phyloP scores from a whole-genome alignment of 331 rosid genomes.

The Quercus phellos region DNA sequence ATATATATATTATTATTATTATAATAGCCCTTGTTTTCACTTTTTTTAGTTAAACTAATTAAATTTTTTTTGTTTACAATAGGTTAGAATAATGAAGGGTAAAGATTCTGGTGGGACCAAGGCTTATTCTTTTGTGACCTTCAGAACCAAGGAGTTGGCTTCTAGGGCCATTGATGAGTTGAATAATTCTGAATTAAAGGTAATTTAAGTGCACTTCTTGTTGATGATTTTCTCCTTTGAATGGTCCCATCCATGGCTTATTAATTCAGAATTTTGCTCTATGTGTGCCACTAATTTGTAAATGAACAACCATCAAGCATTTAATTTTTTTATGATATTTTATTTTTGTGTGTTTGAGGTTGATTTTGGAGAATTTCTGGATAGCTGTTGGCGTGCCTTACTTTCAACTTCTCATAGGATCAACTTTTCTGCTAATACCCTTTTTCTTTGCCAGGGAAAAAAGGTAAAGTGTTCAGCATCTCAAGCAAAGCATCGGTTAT shows the following conservation, averaged over 20 bases:
- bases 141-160: conserved; percentile 65
- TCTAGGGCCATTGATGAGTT: conserved; percentile 57
- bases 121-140: conserved; percentile 69
- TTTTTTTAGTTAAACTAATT: conserved; percentile 7
- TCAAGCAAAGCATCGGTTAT: conserved; percentile 52
- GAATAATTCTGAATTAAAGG: conserved; percentile 56
- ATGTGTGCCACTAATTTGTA: neutral
- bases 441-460: conserved; percentile 38
- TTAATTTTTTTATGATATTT: neutral
- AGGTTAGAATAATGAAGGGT: conserved; percentile 71
- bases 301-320: neutral
- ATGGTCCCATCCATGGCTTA: neutral
- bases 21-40: neutral
- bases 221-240: neutral
- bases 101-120: conserved; percentile 47
- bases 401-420: neutral
- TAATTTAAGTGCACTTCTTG: conserved; percentile 12
- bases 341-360: neutral
- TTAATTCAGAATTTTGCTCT: neutral
- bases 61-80: conserved; percentile 9
- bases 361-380: neutral
- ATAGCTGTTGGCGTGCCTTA: neutral
- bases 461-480: conserved; percentile 55
- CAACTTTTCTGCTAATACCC: conserved; percentile 7
- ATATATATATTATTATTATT: neutral